Evolutionary conservation across 768 basidiomycete genomes (phyloP).

Genomic region (Galerina sulciceps): DNA sequence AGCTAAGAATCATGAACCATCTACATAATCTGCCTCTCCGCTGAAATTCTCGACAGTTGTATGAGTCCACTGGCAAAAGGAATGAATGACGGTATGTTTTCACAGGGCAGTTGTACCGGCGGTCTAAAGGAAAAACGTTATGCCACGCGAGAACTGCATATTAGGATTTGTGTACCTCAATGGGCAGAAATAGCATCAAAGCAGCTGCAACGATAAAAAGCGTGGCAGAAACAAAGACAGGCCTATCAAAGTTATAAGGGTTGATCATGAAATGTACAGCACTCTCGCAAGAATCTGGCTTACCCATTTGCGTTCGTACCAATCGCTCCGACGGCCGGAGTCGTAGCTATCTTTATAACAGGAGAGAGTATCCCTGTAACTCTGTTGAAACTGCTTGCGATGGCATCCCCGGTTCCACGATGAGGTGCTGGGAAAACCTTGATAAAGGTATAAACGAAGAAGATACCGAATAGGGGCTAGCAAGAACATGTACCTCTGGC

Average conservation of each 20-base stretch:
- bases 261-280: too few relatives aligned
- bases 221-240: not conserved
- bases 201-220: not conserved
- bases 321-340: not conserved
- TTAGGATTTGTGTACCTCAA: not conserved
- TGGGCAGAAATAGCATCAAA: not conserved
- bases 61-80: too few relatives aligned
- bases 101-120: not conserved
- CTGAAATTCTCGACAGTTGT: too few relatives aligned
- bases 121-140: not conserved
- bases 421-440: conserved; percentile 3
- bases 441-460: not conserved
- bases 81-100: too few relatives aligned
- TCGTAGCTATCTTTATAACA: not conserved
- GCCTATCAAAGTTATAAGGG: not conserved
- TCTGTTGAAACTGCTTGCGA: conserved; percentile 3
- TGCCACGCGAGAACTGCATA: not conserved
- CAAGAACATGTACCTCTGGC: not conserved
- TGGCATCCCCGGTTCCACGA: not conserved
- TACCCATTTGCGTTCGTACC: not conserved
- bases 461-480: not conserved
- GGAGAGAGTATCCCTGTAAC: not conserved
- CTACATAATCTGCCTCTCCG: too few relatives aligned
- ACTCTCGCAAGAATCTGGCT: not conserved
- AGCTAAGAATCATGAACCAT: too few relatives aligned